Percentiles rank a stretch among this genome's conserved stretches.
Conservation (phyloP, 768 basidiomycete genomes). For the Mycena rosella region DNA sequence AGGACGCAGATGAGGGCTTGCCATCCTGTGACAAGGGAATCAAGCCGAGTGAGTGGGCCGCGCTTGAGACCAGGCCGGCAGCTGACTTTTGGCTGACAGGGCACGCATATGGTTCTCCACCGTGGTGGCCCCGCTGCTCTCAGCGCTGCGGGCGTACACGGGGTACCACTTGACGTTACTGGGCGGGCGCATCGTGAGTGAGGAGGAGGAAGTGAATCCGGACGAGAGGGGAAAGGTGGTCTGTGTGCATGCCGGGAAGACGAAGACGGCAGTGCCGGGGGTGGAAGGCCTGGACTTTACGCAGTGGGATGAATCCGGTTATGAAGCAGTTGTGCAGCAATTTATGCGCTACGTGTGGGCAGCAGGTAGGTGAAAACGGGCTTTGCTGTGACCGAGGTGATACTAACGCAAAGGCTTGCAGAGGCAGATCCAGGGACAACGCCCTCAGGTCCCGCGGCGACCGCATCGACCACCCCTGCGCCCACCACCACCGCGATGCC, state of each 20-base stretch:
- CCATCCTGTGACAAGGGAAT: not conserved
- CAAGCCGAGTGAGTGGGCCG: not conserved
- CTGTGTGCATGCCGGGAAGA: not conserved
- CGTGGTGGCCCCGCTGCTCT: not conserved
- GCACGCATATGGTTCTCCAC: not conserved
- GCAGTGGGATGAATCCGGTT: too few species aligned
- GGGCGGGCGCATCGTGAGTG: not conserved
- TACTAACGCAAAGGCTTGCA: too few species aligned
- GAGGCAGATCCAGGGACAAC: too few species aligned
- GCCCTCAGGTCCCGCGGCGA: too few species aligned
- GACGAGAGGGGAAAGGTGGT: too few species aligned
- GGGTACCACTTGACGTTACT: slow-evolving; percentile 4
- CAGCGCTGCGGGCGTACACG: not conserved
- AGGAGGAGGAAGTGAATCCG: not conserved
- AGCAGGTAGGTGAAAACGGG: too few species aligned
- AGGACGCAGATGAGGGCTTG: not conserved
- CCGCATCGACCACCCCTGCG: too few species aligned
- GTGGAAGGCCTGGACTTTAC: too few species aligned
- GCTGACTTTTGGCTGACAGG: not conserved
- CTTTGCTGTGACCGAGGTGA: too few species aligned
- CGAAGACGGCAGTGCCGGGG: not conserved
- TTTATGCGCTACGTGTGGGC: too few species aligned
- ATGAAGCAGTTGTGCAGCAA: too few species aligned
- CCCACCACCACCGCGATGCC: too few species aligned
- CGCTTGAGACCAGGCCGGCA: not conserved